Evolutionary conservation across 2,329 filamentous ascomycete species (phyloP).

Genomic region (Penicillium sp.): DNA sequence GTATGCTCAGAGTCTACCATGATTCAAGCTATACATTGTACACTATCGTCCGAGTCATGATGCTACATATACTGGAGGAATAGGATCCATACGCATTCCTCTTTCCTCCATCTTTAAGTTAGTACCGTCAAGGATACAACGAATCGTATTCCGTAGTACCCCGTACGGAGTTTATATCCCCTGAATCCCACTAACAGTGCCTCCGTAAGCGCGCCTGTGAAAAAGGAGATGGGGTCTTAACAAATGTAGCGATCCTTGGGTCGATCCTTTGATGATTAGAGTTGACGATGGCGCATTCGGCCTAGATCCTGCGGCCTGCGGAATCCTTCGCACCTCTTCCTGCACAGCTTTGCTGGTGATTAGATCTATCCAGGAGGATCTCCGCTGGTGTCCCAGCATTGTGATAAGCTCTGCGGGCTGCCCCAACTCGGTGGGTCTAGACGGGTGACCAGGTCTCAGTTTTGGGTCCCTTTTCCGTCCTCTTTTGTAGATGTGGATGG

Average conservation of each 20-base stretch:
- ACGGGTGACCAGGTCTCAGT: constrained; percentile 2
- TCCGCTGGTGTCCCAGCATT: background rate
- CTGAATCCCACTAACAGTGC: background rate
- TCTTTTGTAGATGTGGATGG: background rate
- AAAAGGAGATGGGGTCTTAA: background rate
- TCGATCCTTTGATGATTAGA: background rate
- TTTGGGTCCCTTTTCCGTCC: background rate
- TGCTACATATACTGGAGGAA: no score
- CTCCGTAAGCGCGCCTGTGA: background rate
- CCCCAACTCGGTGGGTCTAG: background rate
- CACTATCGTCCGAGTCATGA: no score
- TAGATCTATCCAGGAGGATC: background rate
- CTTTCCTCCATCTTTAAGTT: no score
- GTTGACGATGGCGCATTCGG: background rate
- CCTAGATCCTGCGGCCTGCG: background rate
- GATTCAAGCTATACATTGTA: no score
- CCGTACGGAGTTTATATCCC: background rate
- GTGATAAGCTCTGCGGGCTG: background rate
- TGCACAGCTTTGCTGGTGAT: background rate
- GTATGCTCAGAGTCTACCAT: no score
- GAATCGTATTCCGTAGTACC: no score
- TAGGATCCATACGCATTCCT: no score
- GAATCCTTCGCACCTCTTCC: background rate
- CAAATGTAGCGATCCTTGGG: background rate
- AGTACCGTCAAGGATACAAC: no score